Percentiles rank a stretch among this genome's conserved stretches.
phyloP scores from a whole-genome alignment of 176 grass and related monocot species.

The Tillandsia fasciculata region DNA sequence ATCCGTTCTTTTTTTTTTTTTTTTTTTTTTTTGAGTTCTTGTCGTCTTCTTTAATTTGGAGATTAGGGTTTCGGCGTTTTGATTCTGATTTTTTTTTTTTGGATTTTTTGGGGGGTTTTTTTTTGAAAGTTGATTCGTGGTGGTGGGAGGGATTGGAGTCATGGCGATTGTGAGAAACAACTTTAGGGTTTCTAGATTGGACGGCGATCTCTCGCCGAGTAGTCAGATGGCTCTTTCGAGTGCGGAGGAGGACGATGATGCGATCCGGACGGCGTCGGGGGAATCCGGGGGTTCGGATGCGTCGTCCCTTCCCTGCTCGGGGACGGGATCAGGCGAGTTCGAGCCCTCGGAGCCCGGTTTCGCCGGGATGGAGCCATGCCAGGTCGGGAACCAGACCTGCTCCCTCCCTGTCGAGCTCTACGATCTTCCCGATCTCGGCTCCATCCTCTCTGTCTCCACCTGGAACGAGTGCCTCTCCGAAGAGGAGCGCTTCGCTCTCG shows the following conservation, averaged over 20 bases:
- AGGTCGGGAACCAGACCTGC: slow-evolving; percentile 58
- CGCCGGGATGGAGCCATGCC: slow-evolving; percentile 41
- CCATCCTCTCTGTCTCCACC: slow-evolving; percentile 46
- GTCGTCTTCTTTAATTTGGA: slow-evolving; percentile 3
- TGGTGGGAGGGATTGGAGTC: slow-evolving; percentile 4
- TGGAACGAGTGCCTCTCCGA: slow-evolving; percentile 78
- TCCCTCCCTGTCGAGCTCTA: slow-evolving; percentile 49
- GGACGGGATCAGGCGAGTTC: slow-evolving; percentile 61
- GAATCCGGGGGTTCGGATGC: slow-evolving; percentile 40
- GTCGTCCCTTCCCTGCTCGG: slow-evolving; percentile 33
- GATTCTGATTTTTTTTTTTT: slow-evolving; percentile 1
- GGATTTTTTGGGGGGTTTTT: not conserved
- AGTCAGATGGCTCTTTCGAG: slow-evolving; percentile 32
- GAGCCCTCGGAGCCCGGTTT: slow-evolving; percentile 43
- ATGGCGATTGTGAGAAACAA: slow-evolving; percentile 75
- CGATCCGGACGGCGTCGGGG: slow-evolving; percentile 29
- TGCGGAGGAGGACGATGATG: slow-evolving; percentile 32
- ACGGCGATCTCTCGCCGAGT: slow-evolving; percentile 21
- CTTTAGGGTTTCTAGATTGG: slow-evolving; percentile 36
- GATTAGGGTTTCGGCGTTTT: slow-evolving; percentile 38
- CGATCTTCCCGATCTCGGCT: slow-evolving; percentile 29
- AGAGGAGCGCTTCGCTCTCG: slow-evolving; percentile 47
- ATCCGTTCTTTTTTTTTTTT: too few relatives aligned
- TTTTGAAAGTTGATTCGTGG: not conserved
- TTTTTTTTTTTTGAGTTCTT: too few relatives aligned